Percentiles rank a stretch among this genome's conserved stretches.
Evolutionary conservation across 768 basidiomycete genomes (phyloP).

Genomic region (Tubosaeta sp.): DNA sequence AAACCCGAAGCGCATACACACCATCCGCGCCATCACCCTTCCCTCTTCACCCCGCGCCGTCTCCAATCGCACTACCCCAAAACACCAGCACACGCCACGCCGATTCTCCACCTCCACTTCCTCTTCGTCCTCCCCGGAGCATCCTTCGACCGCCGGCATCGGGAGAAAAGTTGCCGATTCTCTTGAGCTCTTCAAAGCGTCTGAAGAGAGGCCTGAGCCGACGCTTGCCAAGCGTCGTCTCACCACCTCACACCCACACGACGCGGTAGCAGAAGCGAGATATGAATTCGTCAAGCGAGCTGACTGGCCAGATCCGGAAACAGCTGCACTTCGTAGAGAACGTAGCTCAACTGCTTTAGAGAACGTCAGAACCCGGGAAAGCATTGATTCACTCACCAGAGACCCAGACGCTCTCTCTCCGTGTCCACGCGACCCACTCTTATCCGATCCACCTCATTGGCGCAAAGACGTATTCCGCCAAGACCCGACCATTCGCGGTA

Average conservation of each 20-base stretch:
- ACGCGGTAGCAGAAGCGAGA: constrained; percentile 60
- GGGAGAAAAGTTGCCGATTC: constrained; percentile 83
- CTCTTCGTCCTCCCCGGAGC: constrained; percentile 10
- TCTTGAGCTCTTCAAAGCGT: constrained; percentile 79
- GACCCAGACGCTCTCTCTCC: constrained; percentile 21
- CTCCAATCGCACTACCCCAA: constrained; percentile 19
- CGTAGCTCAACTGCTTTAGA: constrained; percentile 61
- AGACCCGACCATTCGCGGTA: constrained; percentile 48
- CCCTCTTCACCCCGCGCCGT: constrained; percentile 29
- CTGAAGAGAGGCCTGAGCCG: constrained; percentile 35
- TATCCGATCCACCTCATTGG: constrained; percentile 53
- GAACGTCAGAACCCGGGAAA: constrained; percentile 51
- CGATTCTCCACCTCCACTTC: constrained; percentile 29
- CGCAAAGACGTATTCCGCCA: constrained; percentile 46
- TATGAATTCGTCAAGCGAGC: constrained; percentile 82
- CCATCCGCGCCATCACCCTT: constrained; percentile 29
- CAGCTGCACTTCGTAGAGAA: constrained; percentile 64
- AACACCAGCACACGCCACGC: constrained; percentile 32
- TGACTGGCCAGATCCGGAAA: constrained; percentile 80
- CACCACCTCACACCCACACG: constrained; percentile 36
- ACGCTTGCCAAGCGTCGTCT: constrained; percentile 28
- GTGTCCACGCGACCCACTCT: constrained; percentile 40
- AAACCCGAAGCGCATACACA: constrained; percentile 21
- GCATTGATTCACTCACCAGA: constrained; percentile 19
- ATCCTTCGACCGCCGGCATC: constrained; percentile 39